A percentile compares a stretch with the other conserved stretches of the same genome.
phyloP scores from a whole-genome alignment of 768 basidiomycete species.

The Hypsizygus marmoreus region DNA sequence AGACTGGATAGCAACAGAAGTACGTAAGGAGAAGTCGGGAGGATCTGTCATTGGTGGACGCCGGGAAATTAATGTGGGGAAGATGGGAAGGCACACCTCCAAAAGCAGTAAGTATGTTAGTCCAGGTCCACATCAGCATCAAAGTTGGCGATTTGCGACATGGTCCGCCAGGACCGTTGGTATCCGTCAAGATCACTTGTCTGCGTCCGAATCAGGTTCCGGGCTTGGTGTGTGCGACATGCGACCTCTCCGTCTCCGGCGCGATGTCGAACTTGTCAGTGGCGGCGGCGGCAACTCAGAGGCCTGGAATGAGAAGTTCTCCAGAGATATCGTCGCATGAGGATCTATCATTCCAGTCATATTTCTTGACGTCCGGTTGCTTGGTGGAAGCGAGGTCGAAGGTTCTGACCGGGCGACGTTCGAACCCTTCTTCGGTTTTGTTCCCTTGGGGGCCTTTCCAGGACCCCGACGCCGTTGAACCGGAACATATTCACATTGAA shows the following conservation, averaged over 20 bases:
- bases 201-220: conserved; percentile 35
- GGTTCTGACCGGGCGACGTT: conserved; percentile 18
- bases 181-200: conserved; percentile 29
- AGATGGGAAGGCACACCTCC: conserved; percentile 29
- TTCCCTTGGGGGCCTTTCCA: conserved; percentile 71
- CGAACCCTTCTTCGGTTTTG: conserved; percentile 42
- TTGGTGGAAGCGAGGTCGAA: conserved; percentile 14
- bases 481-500: conserved; percentile 55
- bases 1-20: conserved; percentile 51
- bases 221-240: conserved; percentile 31
- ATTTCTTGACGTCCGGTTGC: conserved; percentile 15
- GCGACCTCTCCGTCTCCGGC: conserved; percentile 10
- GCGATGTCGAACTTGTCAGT: conserved; percentile 16
- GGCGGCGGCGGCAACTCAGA: conserved; percentile 22
- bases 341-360: conserved; percentile 8
- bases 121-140: conserved; percentile 18
- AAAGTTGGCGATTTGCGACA: conserved; percentile 12
- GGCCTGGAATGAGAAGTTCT: conserved; percentile 30
- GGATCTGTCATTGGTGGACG: conserved; percentile 43
- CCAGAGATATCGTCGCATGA: conserved; percentile 25
- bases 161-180: conserved; percentile 12
- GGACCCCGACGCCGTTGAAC: conserved; percentile 65
- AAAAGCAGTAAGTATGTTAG: conserved; percentile 20
- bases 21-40: conserved; percentile 47
- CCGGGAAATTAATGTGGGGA: conserved; percentile 46